Evolutionary conservation across 371 early-diverging fungal species (phyloP).

Genomic region (Circinella minor): DNA sequence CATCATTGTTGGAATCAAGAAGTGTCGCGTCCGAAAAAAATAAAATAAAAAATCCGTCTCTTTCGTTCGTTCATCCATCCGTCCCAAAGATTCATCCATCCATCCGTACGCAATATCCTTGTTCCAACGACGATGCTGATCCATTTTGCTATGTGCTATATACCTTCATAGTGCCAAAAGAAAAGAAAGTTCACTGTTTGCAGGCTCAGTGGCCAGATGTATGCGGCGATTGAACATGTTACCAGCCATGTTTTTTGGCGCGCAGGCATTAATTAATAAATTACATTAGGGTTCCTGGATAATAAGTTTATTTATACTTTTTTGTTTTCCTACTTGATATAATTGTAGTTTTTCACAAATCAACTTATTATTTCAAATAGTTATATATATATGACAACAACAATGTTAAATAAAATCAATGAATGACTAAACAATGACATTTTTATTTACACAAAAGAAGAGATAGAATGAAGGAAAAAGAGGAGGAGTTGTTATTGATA

Average conservation of each 20-base stretch:
- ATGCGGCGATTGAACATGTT: neutral
- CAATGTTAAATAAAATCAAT: too few species aligned
- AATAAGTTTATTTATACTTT: too few species aligned
- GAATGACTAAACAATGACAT: conserved; percentile 1
- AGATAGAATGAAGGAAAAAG: neutral
- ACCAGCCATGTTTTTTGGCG: too few species aligned
- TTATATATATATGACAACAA: too few species aligned
- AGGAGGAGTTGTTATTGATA: too few species aligned
- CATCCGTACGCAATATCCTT: conserved; percentile 23
- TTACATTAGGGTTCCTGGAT: too few species aligned
- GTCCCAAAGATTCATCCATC: conserved; percentile 18
- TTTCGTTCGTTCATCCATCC: conserved; percentile 2
- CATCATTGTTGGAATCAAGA: conserved; percentile 7
- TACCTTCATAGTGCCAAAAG: conserved; percentile 15
- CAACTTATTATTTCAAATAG: too few species aligned
- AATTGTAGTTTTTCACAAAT: too few species aligned
- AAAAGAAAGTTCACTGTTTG: conserved; percentile 3
- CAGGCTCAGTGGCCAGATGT: neutral
- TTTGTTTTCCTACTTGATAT: too few species aligned
- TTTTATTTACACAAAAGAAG: conserved; percentile 1
- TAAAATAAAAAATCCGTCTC: neutral
- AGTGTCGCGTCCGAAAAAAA: neutral
- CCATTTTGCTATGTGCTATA: neutral
- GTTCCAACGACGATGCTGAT: conserved; percentile 6
- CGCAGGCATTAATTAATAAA: too few species aligned